Evolutionary conservation across 1,139 yeast genomes (phyloP).

Genomic region (Pichia sp.): DNA sequence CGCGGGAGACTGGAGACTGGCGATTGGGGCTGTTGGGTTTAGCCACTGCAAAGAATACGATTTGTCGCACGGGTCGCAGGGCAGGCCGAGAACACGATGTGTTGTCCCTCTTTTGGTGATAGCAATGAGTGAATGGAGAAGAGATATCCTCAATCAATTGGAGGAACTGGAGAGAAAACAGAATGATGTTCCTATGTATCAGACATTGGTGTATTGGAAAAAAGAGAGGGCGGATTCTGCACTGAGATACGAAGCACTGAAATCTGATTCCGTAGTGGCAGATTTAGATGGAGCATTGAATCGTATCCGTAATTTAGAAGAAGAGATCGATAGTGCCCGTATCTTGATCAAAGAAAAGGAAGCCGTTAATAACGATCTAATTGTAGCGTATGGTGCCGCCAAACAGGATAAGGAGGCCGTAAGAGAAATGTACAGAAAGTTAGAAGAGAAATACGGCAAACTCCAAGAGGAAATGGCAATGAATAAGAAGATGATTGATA

Average conservation of each 20-base stretch:
- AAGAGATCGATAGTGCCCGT: conserved; percentile 10
- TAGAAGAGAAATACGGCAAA: conserved; percentile 29
- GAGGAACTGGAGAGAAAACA: neutral
- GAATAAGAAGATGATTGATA: conserved; percentile 49
- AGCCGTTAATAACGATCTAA: conserved; percentile 10
- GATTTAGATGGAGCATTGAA: conserved; percentile 13
- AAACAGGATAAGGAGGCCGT: conserved; percentile 17
- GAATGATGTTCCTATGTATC: neutral
- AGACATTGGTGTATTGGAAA: neutral
- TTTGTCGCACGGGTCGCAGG: no score
- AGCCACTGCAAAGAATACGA: no score
- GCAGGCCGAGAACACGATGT: no score
- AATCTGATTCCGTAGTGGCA: neutral
- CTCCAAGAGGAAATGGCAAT: conserved; percentile 42
- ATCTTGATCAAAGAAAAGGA: conserved; percentile 11
- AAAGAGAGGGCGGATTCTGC: neutral
- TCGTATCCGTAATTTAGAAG: conserved; percentile 1
- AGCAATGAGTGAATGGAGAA: neutral
- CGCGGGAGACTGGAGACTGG: no score
- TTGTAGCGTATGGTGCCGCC: conserved; percentile 13
- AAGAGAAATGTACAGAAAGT: conserved; percentile 20
- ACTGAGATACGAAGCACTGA: conserved; percentile 3
- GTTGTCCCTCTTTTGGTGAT: neutral
- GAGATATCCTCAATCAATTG: neutral
- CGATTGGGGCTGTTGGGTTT: no score